Percentiles rank a stretch among this genome's conserved stretches.
Evolutionary conservation across 2,329 filamentous ascomycete species (phyloP).

Genomic region (Ceratocystis eucalypticola): DNA sequence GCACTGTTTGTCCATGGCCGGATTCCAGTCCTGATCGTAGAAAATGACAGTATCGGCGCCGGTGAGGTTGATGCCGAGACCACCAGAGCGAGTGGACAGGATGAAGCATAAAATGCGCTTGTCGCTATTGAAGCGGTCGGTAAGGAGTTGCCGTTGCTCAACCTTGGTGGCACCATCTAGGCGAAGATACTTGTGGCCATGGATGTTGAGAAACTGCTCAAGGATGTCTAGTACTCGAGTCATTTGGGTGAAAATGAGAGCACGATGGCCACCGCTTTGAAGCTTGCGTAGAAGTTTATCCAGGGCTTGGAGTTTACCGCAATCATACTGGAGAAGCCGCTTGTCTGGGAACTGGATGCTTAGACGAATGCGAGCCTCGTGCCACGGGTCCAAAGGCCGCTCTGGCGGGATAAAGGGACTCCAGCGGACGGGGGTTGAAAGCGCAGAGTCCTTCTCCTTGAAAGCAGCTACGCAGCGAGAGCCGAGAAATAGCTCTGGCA

Average conservation of each 20-base stretch:
- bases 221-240: constrained; percentile 95
- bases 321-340: constrained; percentile 91
- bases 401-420: constrained; percentile 44
- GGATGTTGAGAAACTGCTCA: constrained; percentile 94
- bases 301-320: constrained; percentile 84
- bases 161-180: constrained; percentile 94
- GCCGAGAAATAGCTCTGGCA: constrained; percentile 55
- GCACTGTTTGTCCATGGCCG: constrained; percentile 98
- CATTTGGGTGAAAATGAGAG: constrained; percentile 98
- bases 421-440: constrained; percentile 43
- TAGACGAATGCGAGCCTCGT: constrained; percentile 80
- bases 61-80: constrained; percentile 89
- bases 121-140: constrained; percentile 94
- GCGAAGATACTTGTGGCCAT: constrained; percentile 90
- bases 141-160: constrained; percentile 87
- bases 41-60: constrained; percentile 97
- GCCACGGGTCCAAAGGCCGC: constrained; percentile 63
- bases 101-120: constrained; percentile 89
- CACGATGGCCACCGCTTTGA: constrained; percentile 80
- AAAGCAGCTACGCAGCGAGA: constrained; percentile 44
- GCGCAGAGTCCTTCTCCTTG: constrained; percentile 40
- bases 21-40: constrained; percentile 98
- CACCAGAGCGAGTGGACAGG: constrained; percentile 83
- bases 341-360: constrained; percentile 97
- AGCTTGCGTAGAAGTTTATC: constrained; percentile 75